phyloP scores from a whole-genome alignment of 2,329 filamentous ascomycete genomes.

The Aspergillus bombycis region DNA sequence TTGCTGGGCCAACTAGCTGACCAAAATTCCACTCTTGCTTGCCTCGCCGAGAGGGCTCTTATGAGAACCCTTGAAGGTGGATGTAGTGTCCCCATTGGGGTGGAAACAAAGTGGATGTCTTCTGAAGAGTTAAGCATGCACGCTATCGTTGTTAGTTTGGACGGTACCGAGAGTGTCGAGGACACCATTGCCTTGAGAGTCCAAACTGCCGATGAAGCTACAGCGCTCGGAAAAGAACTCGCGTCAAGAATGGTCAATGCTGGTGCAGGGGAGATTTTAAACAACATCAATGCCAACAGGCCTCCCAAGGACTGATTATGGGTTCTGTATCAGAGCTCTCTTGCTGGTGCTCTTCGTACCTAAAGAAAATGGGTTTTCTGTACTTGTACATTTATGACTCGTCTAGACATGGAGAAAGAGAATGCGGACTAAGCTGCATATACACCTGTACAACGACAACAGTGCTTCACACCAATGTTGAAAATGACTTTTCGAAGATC shows the following conservation, averaged over 20 bases:
- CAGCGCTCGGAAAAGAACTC: not conserved
- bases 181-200: not conserved
- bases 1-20: conserved; percentile 10
- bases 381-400: too few species aligned
- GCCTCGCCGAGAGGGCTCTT: conserved; percentile 14
- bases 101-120: conserved; percentile 15
- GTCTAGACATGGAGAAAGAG: too few species aligned
- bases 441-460: too few species aligned
- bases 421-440: too few species aligned
- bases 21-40: conserved; percentile 10
- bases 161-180: conserved; percentile 6
- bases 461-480: too few species aligned
- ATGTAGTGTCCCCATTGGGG: conserved; percentile 15
- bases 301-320: conserved; percentile 8
- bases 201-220: not conserved
- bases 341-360: too few species aligned
- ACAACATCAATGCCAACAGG: conserved; percentile 5
- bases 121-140: conserved; percentile 1
- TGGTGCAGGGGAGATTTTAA: conserved; percentile 30
- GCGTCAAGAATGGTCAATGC: conserved; percentile 1
- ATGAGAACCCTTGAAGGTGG: conserved; percentile 14
- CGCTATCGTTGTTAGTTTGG: conserved; percentile 15
- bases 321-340: too few species aligned
- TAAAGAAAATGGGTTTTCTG: too few species aligned
- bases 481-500: too few species aligned